These are phyloP conservation scores for Paraconiothyrium brasiliense DNA, from an alignment of 2,329 filamentous ascomycete genomes.

Conservation along the genomic window DNA sequence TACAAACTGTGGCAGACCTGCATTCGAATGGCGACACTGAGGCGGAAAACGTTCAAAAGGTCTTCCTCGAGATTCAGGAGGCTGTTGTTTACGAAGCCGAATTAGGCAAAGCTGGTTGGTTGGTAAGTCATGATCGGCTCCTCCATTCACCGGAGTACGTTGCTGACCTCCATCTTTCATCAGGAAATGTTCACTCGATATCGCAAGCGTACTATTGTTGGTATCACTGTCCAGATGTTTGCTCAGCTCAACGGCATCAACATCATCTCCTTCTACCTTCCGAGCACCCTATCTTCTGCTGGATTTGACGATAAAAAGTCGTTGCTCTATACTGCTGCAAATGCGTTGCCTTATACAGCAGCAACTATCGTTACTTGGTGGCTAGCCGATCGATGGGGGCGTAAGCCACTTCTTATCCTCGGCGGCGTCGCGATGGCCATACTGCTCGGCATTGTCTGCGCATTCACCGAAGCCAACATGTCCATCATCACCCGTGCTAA, in stretches of 20 bases:
- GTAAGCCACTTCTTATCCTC: slow-evolving; percentile 50
- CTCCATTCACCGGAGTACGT: too few relatives aligned
- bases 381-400: slow-evolving; percentile 53
- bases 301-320: slow-evolving; percentile 51
- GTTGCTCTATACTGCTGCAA: slow-evolving; percentile 53
- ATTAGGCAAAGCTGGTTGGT: slow-evolving; percentile 46
- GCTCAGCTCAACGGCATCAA: slow-evolving; percentile 55
- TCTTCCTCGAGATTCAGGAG: slow-evolving; percentile 51
- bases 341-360: slow-evolving; percentile 52
- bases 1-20: slow-evolving; percentile 54
- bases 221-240: slow-evolving; percentile 51
- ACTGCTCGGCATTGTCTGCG: slow-evolving; percentile 49
- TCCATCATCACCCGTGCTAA: slow-evolving; percentile 43
- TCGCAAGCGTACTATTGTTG: too few relatives aligned
- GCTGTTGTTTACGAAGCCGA: slow-evolving; percentile 50
- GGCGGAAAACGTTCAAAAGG: slow-evolving; percentile 47
- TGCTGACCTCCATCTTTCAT: too few relatives aligned
- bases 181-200: too few relatives aligned
- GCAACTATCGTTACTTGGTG: slow-evolving; percentile 53
- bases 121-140: slow-evolving; percentile 27
- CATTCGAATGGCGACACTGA: slow-evolving; percentile 49
- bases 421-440: slow-evolving; percentile 47
- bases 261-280: slow-evolving; percentile 56
- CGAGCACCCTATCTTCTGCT: slow-evolving; percentile 47
- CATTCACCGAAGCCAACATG: slow-evolving; percentile 49